Conservation (phyloP, 305 asterid genomes). For the Nicotiana rustica region DNA sequence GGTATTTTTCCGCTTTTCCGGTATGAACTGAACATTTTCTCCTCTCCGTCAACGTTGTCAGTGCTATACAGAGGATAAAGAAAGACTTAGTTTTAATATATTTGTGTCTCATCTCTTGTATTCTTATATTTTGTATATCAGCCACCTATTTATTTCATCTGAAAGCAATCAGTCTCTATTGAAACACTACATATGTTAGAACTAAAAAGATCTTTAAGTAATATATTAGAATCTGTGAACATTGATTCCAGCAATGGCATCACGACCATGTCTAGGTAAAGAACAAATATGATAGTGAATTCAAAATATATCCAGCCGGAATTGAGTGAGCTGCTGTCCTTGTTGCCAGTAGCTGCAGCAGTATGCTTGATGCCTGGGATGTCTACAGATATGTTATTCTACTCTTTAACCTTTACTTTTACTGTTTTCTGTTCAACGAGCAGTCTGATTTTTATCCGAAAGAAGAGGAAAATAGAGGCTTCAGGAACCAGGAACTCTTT, state of each 20-base stretch:
- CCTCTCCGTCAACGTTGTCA: not conserved
- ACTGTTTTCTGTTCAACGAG: not conserved
- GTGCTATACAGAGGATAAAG: not conserved
- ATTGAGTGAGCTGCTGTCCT: not conserved
- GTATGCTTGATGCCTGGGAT: constrained; percentile 3
- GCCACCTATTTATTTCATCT: not conserved
- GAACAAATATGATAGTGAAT: not conserved
- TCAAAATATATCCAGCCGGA: not conserved
- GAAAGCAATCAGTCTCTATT: not conserved
- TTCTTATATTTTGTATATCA: not conserved
- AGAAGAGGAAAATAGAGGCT: not conserved
- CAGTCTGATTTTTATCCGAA: not conserved
- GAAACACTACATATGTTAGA: not conserved
- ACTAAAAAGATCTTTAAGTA: not conserved
- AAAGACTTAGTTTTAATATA: constrained; percentile 11
- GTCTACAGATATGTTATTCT: not conserved
- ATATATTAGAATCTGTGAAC: not conserved
- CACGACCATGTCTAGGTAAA: not conserved
- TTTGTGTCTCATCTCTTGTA: not conserved
- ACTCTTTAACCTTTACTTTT: not conserved
- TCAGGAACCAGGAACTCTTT: not conserved
- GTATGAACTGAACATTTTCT: constrained; percentile 5
- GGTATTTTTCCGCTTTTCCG: not conserved
- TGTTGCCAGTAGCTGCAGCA: not conserved
- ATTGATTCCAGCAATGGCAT: not conserved